Conservation (phyloP, 1,139 yeast genomes). For the Hemisphaericaspora lyxosophila region DNA sequence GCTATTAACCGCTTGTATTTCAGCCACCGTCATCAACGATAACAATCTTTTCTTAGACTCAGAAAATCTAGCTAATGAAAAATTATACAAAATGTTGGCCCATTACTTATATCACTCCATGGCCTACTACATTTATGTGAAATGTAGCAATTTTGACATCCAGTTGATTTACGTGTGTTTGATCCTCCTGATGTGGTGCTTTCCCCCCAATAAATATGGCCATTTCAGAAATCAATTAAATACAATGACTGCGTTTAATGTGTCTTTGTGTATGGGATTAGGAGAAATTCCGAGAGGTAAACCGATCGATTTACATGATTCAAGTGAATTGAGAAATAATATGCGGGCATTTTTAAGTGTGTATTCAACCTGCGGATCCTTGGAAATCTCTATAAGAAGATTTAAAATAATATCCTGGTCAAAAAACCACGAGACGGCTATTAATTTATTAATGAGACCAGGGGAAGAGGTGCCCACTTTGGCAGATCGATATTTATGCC, state of each 20-base stretch:
- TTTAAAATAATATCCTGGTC: constrained; percentile 51
- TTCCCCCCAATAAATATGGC: constrained; percentile 51
- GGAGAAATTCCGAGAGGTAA: constrained; percentile 34
- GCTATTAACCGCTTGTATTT: constrained; percentile 45
- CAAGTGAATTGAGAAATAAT: constrained; percentile 37
- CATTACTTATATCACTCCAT: constrained; percentile 48
- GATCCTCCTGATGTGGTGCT: constrained; percentile 49
- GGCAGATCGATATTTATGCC: constrained; percentile 39
- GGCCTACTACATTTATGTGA: constrained; percentile 43
- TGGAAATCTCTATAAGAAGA: constrained; percentile 50
- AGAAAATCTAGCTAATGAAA: constrained; percentile 16
- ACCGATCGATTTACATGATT: constrained; percentile 21
- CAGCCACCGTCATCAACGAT: constrained; percentile 49
- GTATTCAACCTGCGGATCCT: constrained; percentile 50
- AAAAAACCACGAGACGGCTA: constrained; percentile 40
- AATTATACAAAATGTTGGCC: constrained; percentile 39
- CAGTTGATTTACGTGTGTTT: constrained; percentile 44
- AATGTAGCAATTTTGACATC: constrained; percentile 41
- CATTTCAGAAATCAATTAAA: constrained; percentile 53
- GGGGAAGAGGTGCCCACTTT: constrained; percentile 23
- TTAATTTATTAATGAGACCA: constrained; percentile 26
- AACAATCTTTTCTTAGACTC: constrained; percentile 22
- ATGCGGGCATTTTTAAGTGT: constrained; percentile 46
- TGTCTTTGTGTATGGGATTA: constrained; percentile 50
- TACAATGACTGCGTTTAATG: constrained; percentile 42